Conservation (phyloP, 2,329 filamentous ascomycete species). For the Rhynchosporium agropyri region DNA sequence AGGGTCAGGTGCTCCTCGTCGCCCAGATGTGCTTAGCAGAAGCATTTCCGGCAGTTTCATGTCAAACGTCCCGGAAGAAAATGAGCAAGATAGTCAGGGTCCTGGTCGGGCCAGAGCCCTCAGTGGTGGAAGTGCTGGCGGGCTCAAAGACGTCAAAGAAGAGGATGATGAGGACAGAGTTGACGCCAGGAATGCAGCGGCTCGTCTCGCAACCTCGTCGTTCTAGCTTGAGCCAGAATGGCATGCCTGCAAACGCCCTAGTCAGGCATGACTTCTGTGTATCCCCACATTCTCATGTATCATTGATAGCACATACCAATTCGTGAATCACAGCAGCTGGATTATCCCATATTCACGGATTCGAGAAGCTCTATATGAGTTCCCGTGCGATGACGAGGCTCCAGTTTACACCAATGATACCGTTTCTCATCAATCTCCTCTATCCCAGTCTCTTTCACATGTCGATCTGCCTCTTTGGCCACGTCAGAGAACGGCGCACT, state of each 20-base stretch:
- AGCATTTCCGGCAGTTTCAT: constrained; percentile 76
- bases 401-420: constrained; percentile 2
- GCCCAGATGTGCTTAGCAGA: constrained; percentile 71
- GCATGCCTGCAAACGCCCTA: constrained; percentile 16
- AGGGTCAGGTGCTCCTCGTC: constrained; percentile 91
- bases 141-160: constrained; percentile 65
- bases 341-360: neutral
- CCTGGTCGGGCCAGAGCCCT: constrained; percentile 40
- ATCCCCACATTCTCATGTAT: constrained; percentile 29
- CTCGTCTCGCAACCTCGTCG: constrained; percentile 23
- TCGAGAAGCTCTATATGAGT: constrained; percentile 16
- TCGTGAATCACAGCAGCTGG: constrained; percentile 25
- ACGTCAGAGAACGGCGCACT: constrained; percentile 11
- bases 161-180: constrained; percentile 92
- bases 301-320: constrained; percentile 27
- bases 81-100: constrained; percentile 53
- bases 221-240: constrained; percentile 22
- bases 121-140: constrained; percentile 42
- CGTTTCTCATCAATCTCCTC: neutral
- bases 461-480: constrained; percentile 22
- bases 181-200: constrained; percentile 82
- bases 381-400: constrained; percentile 15
- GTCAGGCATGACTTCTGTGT: constrained; percentile 22
- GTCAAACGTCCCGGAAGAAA: constrained; percentile 65
- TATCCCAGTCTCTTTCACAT: constrained; percentile 14